Evolutionary conservation across 306 rosid genomes (phyloP), one percentile per base, ranked within the genome.

Genomic region (Cicer chorassanicum): DNA sequence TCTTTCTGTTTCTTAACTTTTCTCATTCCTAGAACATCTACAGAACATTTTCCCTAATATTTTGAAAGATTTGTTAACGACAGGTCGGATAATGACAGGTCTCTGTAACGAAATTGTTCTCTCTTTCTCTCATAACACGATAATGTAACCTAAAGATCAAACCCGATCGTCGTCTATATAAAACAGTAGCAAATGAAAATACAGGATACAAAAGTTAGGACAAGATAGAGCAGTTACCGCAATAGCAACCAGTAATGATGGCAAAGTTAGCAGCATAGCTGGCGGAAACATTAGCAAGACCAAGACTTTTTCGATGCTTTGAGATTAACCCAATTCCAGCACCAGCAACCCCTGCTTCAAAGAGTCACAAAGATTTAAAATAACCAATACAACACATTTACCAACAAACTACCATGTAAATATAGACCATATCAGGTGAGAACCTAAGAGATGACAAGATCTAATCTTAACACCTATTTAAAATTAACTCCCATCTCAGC

Each of bases 311-410:
- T 29, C 96, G 82, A 83, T 94, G 89, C 85, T 89, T 90, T 24
- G 98, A 91, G 9, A 87, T 36, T 70, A 88, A 74, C 15, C 97
- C 98, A 74, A 76, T 78, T 88, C 96, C 98, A 76, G 89, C 91
- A 68, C 98, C 98, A 63, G 84, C 72, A 86, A 90, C 44, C 68
- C 96, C 98, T 89, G 88, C 75, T 43, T 40, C 73, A 79, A 54
- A 70, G 5, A 62, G 24, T 62, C 78, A 41, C 44, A 70, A 39
- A 57, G 56, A 36, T 48, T 61, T 78, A 8, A 71, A 40, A 18
- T 38, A 49, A 16, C 40, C 6, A 49, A 53, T 7, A 19, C 46
- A 24, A 51, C 12, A 6, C 43, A 44, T 55, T 12, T 44, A 19
- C 56, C 21, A 6, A 44, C 18, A 19, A 45, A 13, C 19, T 8